A percentile compares a stretch with the other conserved stretches of the same genome.
Conservation (phyloP, 2,329 filamentous ascomycete genomes). For the Trichophyton mentagrophytes region DNA sequence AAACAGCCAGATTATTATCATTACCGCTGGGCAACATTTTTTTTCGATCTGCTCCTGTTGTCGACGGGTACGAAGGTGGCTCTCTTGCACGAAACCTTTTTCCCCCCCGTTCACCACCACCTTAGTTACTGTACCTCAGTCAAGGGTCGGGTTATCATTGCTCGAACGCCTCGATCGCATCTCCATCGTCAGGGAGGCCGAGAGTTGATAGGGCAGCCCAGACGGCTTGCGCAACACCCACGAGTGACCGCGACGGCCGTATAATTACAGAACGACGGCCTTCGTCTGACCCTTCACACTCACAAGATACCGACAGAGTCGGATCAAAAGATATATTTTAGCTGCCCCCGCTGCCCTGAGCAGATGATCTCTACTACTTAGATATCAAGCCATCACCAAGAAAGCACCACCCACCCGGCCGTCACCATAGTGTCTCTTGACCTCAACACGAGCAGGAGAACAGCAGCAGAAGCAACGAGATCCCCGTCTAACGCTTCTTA, state of each 20-base stretch:
- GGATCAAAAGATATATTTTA: slow-evolving; percentile 3
- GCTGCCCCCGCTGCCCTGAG: neutral
- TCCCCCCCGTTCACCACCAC: neutral
- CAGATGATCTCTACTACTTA: neutral
- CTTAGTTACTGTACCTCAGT: neutral
- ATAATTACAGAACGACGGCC: neutral
- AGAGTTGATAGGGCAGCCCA: neutral
- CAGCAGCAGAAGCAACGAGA: neutral
- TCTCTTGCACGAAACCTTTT: slow-evolving; percentile 4
- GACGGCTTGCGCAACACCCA: neutral
- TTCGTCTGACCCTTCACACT: neutral
- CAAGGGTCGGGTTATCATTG: neutral
- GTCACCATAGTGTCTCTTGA: neutral
- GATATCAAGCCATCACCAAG: slow-evolving; percentile 1
- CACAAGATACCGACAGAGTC: slow-evolving; percentile 1
- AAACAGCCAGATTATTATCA: neutral
- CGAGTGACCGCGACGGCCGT: slow-evolving; percentile 1
- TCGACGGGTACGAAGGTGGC: slow-evolving; percentile 1
- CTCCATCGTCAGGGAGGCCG: neutral
- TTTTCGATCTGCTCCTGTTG: slow-evolving; percentile 1
- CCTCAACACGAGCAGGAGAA: neutral
- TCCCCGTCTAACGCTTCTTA: slow-evolving; percentile 1
- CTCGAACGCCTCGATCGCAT: slow-evolving; percentile 2
- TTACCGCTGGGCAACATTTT: slow-evolving; percentile 2
- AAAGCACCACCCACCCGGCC: neutral